phyloP scores from a whole-genome alignment of 805 yeast genomes.

The Hanseniaspora clermontiae region DNA sequence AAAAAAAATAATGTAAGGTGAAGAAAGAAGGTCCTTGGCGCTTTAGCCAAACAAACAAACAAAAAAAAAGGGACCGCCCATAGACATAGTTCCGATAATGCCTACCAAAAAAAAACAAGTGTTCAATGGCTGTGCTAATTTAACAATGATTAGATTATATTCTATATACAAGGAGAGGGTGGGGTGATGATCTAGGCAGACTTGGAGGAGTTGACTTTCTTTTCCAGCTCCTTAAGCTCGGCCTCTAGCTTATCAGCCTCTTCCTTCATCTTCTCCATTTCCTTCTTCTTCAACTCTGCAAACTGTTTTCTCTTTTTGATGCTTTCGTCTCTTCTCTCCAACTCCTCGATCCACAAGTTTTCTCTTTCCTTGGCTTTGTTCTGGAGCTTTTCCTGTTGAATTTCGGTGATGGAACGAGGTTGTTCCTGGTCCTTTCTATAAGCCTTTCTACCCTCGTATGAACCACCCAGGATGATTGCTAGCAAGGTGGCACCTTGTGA shows the following conservation, averaged over 20 bases:
- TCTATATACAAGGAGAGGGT: neutral
- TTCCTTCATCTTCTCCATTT: constrained; percentile 30
- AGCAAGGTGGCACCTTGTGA: constrained; percentile 73
- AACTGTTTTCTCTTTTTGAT: constrained; percentile 54
- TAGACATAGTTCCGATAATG: no score
- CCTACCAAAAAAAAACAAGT: no score
- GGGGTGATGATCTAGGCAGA: no score
- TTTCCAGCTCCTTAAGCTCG: constrained; percentile 23
- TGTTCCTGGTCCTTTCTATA: constrained; percentile 43
- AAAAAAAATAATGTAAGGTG: no score
- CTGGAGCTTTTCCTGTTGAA: constrained; percentile 2
- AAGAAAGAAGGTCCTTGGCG: no score
- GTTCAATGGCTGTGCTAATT: no score
- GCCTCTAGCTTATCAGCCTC: constrained; percentile 21
- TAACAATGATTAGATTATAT: neutral
- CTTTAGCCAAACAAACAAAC: no score
- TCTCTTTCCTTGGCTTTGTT: constrained; percentile 65
- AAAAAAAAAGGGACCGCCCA: no score
- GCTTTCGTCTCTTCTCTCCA: constrained; percentile 73
- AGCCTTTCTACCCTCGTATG: constrained; percentile 47
- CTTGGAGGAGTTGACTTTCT: neutral
- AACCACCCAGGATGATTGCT: constrained; percentile 65
- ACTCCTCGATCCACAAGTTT: constrained; percentile 73
- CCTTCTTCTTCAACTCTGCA: constrained; percentile 47
- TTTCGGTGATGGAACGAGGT: neutral